Evolutionary conservation across 23 red algal genomes (phyloP).

Genomic region (Rhodosorus marinus): DNA sequence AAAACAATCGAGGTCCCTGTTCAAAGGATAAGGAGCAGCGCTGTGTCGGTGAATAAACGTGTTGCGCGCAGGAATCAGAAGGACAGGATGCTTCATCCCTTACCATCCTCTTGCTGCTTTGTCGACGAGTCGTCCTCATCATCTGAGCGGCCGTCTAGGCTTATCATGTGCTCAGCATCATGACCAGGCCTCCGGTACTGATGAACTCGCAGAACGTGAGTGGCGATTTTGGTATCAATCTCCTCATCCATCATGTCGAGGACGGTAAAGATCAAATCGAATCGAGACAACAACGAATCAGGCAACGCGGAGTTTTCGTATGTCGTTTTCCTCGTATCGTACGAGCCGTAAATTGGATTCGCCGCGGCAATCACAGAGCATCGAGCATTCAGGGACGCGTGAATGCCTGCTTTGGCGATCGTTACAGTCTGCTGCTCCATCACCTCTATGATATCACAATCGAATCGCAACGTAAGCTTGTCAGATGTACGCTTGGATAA

Average conservation of each 20-base stretch:
- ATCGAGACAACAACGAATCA: slow-evolving; percentile 93
- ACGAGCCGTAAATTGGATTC: slow-evolving; percentile 89
- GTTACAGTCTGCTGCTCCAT: slow-evolving; percentile 99
- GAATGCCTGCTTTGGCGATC: slow-evolving; percentile 98
- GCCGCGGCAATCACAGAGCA: slow-evolving; percentile 95
- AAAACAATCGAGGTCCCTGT: slow-evolving; percentile 3
- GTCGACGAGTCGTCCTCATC: not conserved
- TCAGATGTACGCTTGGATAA: too few species aligned
- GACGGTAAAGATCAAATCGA: slow-evolving; percentile 95
- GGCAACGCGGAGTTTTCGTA: slow-evolving; percentile 94
- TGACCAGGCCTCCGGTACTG: slow-evolving; percentile 14
- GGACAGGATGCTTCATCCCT: not conserved
- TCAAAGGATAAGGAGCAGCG: not conserved
- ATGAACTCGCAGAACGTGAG: slow-evolving; percentile 77
- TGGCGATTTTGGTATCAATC: slow-evolving; percentile 59
- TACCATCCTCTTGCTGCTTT: not conserved
- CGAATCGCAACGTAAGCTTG: too few species aligned
- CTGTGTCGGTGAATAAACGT: not conserved
- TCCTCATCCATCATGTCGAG: slow-evolving; percentile 61
- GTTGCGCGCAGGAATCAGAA: not conserved
- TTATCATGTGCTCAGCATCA: slow-evolving; percentile 5
- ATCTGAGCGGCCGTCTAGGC: slow-evolving; percentile 7
- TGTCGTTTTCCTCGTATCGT: slow-evolving; percentile 69
- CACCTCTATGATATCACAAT: too few species aligned
- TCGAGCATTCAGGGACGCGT: slow-evolving; percentile 90